Base-by-base conservation (phyloP, 805 yeast species). In the Metschnikowia lochheadii region DNA sequence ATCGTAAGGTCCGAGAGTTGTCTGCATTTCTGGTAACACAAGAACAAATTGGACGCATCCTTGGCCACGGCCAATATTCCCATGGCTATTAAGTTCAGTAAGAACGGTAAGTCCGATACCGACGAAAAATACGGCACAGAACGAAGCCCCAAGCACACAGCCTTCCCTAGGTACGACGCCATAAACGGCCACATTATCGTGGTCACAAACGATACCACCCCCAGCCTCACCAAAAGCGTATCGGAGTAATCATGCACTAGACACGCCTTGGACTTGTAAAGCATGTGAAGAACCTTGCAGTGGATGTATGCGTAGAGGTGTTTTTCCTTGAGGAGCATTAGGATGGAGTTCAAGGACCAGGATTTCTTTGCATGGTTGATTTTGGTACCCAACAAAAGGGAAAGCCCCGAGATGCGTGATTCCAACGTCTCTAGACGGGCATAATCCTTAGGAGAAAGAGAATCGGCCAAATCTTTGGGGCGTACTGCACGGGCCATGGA, bases 111-210 rank as follows among this genome's bases (percentile, higher is more conserved):
- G 44, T 60, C 61, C 18, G 57, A 63, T 18, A 52, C 48, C 10
- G 45, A n/a, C 6, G 52, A 43, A 23, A 51, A 47, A 11, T 42
- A 34, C 18, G 56, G 54, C 18, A 53, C 31, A 14, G 52, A 47
- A 42, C 50, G 53, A 15, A 60, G 42, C 1, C 59, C 26, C 2
- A 51, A 33, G 6, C 54, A 40, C 8, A 72, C 49, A 5, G 64
- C 32, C 17, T 44, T 44, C 1, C 77, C 77, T 2, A 70, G 31
- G 45, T 68, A 67, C 0, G 75, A 63, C 7, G 73, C 64, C 11
- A 66, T 35, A 48, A 63, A 69, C 13, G 78, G 78, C 77, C 77
- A 73, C 37, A 66, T 15, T n/a, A 68, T 23, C 2, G 77, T 68
- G 11, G 76, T 64, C 14, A 70, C 46, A 8, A 62, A 55, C 34